A percentile compares a stretch with the other conserved stretches of the same genome.
Evolutionary conservation across 2,329 filamentous ascomycete genomes (phyloP).

Genomic region (Talaromyces atroroseus): DNA sequence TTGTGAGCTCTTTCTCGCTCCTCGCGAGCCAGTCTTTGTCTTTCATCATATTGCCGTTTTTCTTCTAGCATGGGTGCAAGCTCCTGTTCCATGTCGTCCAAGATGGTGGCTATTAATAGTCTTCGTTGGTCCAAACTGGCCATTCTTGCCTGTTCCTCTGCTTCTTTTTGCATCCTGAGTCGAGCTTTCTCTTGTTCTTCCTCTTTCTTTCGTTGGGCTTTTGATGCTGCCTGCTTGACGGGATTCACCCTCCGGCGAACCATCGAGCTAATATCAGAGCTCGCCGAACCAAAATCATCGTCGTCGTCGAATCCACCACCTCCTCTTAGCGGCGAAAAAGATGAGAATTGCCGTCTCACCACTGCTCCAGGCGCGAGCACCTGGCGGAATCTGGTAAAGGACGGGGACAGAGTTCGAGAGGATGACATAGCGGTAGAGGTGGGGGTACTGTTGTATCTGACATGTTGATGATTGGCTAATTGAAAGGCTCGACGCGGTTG

Average conservation of each 20-base stretch:
- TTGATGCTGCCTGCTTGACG: background rate
- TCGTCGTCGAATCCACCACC: constrained; percentile 5
- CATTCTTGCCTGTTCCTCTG: background rate
- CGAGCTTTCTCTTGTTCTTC: constrained; percentile 5
- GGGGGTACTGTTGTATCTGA: background rate
- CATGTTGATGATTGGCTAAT: background rate
- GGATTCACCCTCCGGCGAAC: constrained; percentile 3
- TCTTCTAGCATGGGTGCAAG: background rate
- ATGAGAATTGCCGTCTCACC: constrained; percentile 5
- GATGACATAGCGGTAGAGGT: background rate
- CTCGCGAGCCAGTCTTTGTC: background rate
- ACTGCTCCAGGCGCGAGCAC: background rate
- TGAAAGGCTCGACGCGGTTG: background rate
- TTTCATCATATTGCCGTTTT: background rate
- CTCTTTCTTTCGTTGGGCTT: background rate
- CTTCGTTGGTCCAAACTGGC: background rate
- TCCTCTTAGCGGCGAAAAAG: background rate
- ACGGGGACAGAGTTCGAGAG: background rate
- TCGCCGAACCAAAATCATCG: background rate
- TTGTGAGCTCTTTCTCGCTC: constrained; percentile 1
- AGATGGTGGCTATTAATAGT: background rate
- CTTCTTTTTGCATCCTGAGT: background rate
- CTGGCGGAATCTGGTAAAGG: background rate
- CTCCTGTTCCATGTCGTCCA: background rate
- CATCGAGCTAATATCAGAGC: constrained; percentile 6